Evolutionary conservation across 139 green algal genomes (phyloP).

Genomic region (Diplosphaera chodatii): DNA sequence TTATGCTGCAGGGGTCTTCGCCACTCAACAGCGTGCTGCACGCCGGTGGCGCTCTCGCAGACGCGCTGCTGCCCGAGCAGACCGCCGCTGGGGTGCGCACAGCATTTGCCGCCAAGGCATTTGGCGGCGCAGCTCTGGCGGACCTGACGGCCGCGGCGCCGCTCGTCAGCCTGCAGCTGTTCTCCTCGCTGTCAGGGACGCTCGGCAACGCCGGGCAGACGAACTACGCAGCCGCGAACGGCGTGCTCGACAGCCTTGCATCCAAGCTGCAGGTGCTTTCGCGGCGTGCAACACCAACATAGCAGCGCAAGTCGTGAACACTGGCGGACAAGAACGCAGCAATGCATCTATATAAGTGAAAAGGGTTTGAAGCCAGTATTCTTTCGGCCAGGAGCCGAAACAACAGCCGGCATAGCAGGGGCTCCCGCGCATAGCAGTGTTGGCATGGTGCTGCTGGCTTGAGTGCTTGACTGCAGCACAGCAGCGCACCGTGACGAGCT

Average conservation of each 20-base stretch:
- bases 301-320: too few relatives aligned
- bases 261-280: background rate
- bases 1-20: background rate
- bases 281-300: too few relatives aligned
- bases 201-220: slow-evolving; percentile 35
- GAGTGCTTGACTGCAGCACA: too few relatives aligned
- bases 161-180: slow-evolving; percentile 5
- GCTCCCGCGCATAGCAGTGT: too few relatives aligned
- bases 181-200: slow-evolving; percentile 24
- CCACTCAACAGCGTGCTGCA: slow-evolving; percentile 46
- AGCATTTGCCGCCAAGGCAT: slow-evolving; percentile 40
- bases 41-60: slow-evolving; percentile 62
- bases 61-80: slow-evolving; percentile 60
- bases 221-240: slow-evolving; percentile 45
- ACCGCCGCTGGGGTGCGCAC: slow-evolving; percentile 23
- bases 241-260: slow-evolving; percentile 13
- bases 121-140: background rate
- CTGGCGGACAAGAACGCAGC: too few relatives aligned
- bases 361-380: too few relatives aligned
- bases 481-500: too few relatives aligned
- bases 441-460: too few relatives aligned
- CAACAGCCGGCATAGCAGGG: too few relatives aligned
- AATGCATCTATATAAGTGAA: too few relatives aligned
- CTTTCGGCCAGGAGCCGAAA: too few relatives aligned
- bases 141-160: background rate